phyloP scores from a whole-genome alignment of 2,329 filamentous ascomycete genomes.

The Botryotinia calthae region DNA sequence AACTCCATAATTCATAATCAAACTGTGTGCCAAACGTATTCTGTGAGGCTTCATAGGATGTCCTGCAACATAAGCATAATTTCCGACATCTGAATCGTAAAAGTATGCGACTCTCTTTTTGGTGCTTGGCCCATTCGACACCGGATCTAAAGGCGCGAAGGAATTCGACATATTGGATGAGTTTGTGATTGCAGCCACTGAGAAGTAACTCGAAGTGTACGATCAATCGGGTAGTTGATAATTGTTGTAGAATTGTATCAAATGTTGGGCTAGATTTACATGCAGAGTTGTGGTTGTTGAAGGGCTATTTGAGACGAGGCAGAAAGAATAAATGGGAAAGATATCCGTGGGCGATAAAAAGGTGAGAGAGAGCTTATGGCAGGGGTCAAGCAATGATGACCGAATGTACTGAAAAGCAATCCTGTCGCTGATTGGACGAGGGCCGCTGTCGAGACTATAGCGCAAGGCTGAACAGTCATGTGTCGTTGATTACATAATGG shows the following conservation, averaged over 20 bases:
- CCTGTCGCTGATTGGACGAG: not conserved
- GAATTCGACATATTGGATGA: constrained; percentile 35
- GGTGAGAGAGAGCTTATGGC: constrained; percentile 12
- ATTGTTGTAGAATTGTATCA: not conserved
- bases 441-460: constrained; percentile 1
- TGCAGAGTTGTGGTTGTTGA: not conserved
- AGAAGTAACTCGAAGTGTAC: not conserved
- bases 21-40: constrained; percentile 87
- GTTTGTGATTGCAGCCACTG: constrained; percentile 8
- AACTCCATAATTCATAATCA: constrained; percentile 93
- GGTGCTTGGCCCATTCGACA: constrained; percentile 45
- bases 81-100: constrained; percentile 97
- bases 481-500: constrained; percentile 16
- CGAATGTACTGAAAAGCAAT: not conserved
- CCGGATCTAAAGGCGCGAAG: constrained; percentile 53
- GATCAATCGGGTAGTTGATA: not conserved
- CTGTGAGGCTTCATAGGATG: constrained; percentile 99
- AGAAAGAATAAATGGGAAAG: constrained; percentile 1
- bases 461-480: constrained; percentile 16
- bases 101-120: constrained; percentile 94
- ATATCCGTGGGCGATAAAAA: not conserved
- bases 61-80: constrained; percentile 94
- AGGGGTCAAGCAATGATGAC: constrained; percentile 18
- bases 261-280: not conserved
- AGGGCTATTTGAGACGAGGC: not conserved